Conservation (phyloP, 1,284 basidiomycete species). For the Mrakiaceae sp. region DNA sequence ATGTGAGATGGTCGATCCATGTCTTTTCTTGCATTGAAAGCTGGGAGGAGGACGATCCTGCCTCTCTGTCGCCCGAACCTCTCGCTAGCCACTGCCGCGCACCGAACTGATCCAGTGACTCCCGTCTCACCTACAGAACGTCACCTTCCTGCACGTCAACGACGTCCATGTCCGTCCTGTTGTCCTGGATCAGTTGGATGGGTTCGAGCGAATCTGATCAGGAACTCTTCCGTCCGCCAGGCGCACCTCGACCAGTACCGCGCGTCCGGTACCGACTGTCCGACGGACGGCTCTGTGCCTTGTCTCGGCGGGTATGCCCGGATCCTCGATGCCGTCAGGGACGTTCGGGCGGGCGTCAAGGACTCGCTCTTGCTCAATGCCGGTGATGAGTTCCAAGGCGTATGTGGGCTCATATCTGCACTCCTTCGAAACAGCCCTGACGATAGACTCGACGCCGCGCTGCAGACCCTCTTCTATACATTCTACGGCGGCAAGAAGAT, state of each 20-base stretch:
- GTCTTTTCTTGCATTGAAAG: not conserved
- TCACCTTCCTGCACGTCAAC: constrained; percentile 23
- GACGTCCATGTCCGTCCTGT: constrained; percentile 23
- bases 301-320: constrained; percentile 40
- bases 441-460: not conserved
- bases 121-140: constrained; percentile 16
- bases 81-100: not conserved
- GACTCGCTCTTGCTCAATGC: constrained; percentile 38
- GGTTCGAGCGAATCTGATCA: not conserved
- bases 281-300: constrained; percentile 19
- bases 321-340: constrained; percentile 34
- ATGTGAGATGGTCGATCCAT: not conserved
- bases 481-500: constrained; percentile 26
- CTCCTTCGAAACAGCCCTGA: not conserved
- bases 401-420: not conserved
- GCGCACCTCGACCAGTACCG: constrained; percentile 37
- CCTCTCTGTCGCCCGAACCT: not conserved
- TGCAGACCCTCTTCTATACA: constrained; percentile 13
- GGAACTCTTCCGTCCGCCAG: not conserved
- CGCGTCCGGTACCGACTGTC: constrained; percentile 27
- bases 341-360: constrained; percentile 25
- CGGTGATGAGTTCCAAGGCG: constrained; percentile 37
- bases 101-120: not conserved
- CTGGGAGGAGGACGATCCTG: too few species aligned
- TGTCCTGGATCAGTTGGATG: not conserved